Evolutionary conservation across 2,329 filamentous ascomycete species (phyloP).

Genomic region (Metarhizium sp.): DNA sequence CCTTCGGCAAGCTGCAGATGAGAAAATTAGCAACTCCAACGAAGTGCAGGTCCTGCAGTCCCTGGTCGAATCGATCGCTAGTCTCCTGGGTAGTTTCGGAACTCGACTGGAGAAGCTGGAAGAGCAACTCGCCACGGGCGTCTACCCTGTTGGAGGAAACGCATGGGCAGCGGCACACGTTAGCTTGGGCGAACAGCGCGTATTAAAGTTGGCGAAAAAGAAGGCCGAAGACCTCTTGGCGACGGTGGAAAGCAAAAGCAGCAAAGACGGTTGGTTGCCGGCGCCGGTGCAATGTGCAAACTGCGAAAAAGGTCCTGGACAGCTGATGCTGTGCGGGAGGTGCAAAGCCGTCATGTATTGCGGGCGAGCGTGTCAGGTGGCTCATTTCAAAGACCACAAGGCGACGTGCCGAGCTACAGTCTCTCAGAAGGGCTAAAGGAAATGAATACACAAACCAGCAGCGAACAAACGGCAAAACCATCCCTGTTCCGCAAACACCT

Average conservation of each 20-base stretch:
- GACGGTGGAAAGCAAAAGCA: neutral
- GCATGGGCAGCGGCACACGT: conserved; percentile 25
- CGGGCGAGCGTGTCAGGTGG: conserved; percentile 7
- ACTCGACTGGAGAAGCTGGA: conserved; percentile 21
- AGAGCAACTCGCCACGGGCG: conserved; percentile 18
- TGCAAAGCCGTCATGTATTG: conserved; percentile 9
- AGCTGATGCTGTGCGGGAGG: conserved; percentile 9
- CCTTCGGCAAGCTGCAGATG: conserved; percentile 10
- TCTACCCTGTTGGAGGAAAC: conserved; percentile 22
- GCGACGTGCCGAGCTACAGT: conserved; percentile 4
- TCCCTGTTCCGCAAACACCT: too few relatives aligned
- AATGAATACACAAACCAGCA: too few relatives aligned
- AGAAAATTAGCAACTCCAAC: conserved; percentile 21
- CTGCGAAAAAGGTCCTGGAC: conserved; percentile 6
- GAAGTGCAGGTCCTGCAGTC: conserved; percentile 21
- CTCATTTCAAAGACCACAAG: conserved; percentile 10
- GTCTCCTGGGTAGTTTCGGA: conserved; percentile 20
- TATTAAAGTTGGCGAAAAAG: conserved; percentile 21
- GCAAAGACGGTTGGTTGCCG: neutral
- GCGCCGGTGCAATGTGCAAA: conserved; percentile 4
- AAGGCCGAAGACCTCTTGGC: conserved; percentile 20
- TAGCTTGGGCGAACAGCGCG: conserved; percentile 20
- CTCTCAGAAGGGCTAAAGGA: neutral
- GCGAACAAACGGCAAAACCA: too few relatives aligned
- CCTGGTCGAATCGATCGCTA: conserved; percentile 21